Evolutionary conservation across 768 basidiomycete species (phyloP), one percentile per base, ranked within the genome.

Genomic region (Leccinum imitatum): DNA sequence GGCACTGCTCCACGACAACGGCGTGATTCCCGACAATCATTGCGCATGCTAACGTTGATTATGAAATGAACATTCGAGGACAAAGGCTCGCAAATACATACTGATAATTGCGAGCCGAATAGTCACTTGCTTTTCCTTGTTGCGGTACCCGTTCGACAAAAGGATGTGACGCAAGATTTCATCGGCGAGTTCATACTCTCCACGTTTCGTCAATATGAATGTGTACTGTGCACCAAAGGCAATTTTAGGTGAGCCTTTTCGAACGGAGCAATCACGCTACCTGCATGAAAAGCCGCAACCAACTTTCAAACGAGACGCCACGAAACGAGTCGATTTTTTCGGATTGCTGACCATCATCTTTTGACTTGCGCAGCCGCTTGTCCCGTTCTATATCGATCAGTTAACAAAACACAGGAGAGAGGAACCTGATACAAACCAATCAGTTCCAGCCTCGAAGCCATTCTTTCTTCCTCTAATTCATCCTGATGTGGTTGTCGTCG

Each of bases 251-350:
- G 61, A 44, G 59, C 17, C 15, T 30, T 13, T n/a, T 6, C 11
- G 5, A 5, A 31, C 25, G 17, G 37, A 52, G n/a, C 1, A 21
- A 35, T 41, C 33, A 44, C 7, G 55, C 57, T 54, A 93, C 96
- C 80, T 95, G 90, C 78, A 97, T 85, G 69, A 94, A 87, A 44
- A 98, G 67, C 15, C 80, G 79, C 52, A 96, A 71, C 96, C 96
- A 99, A 55, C 90, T 86, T 57, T 90, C 89, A 65, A 93, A 93
- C 4, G 80, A 80, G 37, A 96, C 79, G 0, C 91, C 91, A 11
- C 95, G 87, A 72, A 95, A 98, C 0, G 84, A 78, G 53, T 86
- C 81, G 2, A 90, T 81, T 27, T 77, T 79, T 19, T 74, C 78
- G 3, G 64, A 50, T 59, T 77, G 77, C 58, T 78, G 73, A 47